phyloP scores from a whole-genome alignment of 495 filamentous ascomycete genomes.

The Aspergillus indologenus region DNA sequence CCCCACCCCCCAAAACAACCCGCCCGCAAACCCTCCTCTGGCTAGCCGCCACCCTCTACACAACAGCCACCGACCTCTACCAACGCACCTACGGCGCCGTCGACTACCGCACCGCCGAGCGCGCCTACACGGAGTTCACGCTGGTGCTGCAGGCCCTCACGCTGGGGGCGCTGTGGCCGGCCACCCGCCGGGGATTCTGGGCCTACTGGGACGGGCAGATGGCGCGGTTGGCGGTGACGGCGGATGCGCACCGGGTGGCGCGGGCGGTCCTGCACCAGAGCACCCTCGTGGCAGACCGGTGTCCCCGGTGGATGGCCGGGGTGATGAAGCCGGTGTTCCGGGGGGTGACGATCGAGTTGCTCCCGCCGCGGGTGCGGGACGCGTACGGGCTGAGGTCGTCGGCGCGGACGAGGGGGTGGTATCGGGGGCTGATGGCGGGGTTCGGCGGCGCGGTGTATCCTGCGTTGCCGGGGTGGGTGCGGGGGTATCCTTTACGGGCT shows the following conservation, averaged over 20 bases:
- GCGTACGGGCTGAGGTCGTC: conserved; percentile 41
- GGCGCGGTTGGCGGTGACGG: conserved; percentile 28
- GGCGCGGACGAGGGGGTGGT: conserved; percentile 28
- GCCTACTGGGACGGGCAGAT: conserved; percentile 42
- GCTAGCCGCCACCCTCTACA: conserved; percentile 41
- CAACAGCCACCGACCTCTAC: conserved; percentile 43
- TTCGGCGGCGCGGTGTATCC: conserved; percentile 40
- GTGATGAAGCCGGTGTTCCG: conserved; percentile 35
- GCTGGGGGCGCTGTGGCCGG: conserved; percentile 31
- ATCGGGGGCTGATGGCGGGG: conserved; percentile 34
- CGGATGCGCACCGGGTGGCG: conserved; percentile 34
- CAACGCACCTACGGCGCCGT: conserved; percentile 42
- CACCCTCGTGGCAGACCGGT: no score
- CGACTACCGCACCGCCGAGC: conserved; percentile 36
- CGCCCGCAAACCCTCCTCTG: conserved; percentile 20
- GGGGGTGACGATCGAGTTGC: conserved; percentile 39
- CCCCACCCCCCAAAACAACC: conserved; percentile 14
- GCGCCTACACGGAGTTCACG: conserved; percentile 35
- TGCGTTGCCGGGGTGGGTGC: conserved; percentile 31
- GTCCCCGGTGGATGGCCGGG: conserved; percentile 32
- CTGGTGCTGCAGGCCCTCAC: conserved; percentile 30
- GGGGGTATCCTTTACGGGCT: conserved; percentile 31
- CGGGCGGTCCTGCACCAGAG: conserved; percentile 25
- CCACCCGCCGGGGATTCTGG: conserved; percentile 37
- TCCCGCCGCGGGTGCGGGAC: conserved; percentile 36